Conservation (phyloP, 208 protist species). For the Crithidia mellificae region DNA sequence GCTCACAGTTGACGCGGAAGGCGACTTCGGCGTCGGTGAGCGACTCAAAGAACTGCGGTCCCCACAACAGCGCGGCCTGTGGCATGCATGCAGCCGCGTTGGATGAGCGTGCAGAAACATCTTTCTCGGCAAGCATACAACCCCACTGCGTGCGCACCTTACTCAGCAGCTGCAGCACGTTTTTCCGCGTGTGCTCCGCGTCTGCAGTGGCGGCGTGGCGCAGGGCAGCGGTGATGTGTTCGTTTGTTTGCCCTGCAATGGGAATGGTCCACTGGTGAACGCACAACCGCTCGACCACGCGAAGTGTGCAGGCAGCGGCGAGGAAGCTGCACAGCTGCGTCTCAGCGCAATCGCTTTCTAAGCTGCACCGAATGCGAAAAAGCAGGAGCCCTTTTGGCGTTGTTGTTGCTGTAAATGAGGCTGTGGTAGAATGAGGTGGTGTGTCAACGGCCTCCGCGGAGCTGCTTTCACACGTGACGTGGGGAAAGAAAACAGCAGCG, state of each 20-base stretch:
- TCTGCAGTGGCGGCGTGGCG: background rate
- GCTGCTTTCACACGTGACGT: background rate
- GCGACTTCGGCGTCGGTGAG: constrained; percentile 9
- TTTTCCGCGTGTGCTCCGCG: background rate
- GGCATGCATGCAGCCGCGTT: background rate
- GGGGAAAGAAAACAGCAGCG: background rate
- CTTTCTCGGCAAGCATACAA: background rate
- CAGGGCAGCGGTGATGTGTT: background rate
- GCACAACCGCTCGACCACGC: constrained; percentile 10
- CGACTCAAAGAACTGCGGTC: constrained; percentile 3
- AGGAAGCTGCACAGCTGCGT: constrained; percentile 3
- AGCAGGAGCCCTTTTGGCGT: constrained; percentile 4
- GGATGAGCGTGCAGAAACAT: background rate
- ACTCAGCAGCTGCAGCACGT: constrained; percentile 1
- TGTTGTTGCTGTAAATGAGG: background rate
- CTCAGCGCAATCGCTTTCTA: background rate
- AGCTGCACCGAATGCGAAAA: background rate
- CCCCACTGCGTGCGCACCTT: background rate
- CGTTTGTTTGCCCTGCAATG: constrained; percentile 1
- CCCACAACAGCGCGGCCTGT: background rate
- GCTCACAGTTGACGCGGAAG: constrained; percentile 16
- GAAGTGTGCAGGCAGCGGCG: constrained; percentile 2
- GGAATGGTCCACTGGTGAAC: constrained; percentile 7
- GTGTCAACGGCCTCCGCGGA: background rate
- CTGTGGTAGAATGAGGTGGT: background rate